A percentile compares a stretch with the other conserved stretches of the same genome.
Conservation (phyloP, 1,139 yeast species). For the Suhomyces taliae region DNA sequence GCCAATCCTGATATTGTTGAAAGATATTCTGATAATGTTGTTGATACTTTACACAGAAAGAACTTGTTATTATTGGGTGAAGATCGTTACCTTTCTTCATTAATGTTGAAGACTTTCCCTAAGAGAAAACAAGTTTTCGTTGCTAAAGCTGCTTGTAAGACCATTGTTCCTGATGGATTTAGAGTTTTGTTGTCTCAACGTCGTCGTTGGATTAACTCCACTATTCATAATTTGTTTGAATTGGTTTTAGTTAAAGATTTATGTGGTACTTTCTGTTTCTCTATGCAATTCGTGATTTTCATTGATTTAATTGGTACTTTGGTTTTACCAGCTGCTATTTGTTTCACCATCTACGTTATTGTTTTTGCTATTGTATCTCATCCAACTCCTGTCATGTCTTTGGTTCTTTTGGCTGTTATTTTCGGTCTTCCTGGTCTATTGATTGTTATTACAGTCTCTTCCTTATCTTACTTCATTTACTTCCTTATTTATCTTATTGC, state of each 20-base stretch:
- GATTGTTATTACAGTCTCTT: slow-evolving; percentile 85
- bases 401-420: slow-evolving; percentile 75
- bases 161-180: slow-evolving; percentile 85
- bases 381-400: slow-evolving; percentile 82
- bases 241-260: slow-evolving; percentile 82
- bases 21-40: slow-evolving; percentile 85
- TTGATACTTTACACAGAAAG: slow-evolving; percentile 86
- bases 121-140: slow-evolving; percentile 90
- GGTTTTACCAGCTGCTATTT: slow-evolving; percentile 89
- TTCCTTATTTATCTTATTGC: slow-evolving; percentile 79
- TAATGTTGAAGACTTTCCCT: slow-evolving; percentile 93
- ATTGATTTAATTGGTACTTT: slow-evolving; percentile 89
- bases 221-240: slow-evolving; percentile 94
- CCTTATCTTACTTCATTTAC: slow-evolving; percentile 75
- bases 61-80: slow-evolving; percentile 89
- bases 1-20: slow-evolving; percentile 97
- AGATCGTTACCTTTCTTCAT: slow-evolving; percentile 83
- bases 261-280: slow-evolving; percentile 96
- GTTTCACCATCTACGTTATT: slow-evolving; percentile 82
- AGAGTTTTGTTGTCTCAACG: slow-evolving; percentile 86
- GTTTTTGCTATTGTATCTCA: slow-evolving; percentile 70
- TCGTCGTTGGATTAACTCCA: slow-evolving; percentile 98
- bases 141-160: slow-evolving; percentile 94
- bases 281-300: slow-evolving; percentile 92
- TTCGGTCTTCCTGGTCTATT: slow-evolving; percentile 88